These are phyloP conservation scores for Penicillium longicatenatum DNA, from an alignment of 495 filamentous ascomycete species.

Conservation along the genomic window DNA sequence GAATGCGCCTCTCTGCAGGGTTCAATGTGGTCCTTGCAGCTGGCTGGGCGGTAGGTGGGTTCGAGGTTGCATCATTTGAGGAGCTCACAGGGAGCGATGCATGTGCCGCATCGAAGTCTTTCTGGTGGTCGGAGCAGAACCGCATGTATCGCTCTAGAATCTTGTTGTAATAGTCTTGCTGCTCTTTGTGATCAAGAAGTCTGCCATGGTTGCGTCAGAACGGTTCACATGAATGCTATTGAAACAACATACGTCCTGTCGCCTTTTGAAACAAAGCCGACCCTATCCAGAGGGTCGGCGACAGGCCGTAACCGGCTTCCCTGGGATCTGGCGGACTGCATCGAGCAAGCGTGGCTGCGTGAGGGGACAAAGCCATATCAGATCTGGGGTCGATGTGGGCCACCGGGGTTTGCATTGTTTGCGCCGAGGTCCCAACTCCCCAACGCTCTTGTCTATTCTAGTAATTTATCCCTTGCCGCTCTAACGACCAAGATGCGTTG, in stretches of 20 bases:
- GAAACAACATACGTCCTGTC: conserved; percentile 64
- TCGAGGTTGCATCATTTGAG: conserved; percentile 42
- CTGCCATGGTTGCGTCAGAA: conserved; percentile 44
- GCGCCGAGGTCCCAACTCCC: conserved; percentile 26
- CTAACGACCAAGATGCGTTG: background rate
- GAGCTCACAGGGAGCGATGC: conserved; percentile 59
- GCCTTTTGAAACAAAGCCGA: conserved; percentile 86
- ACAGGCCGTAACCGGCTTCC: conserved; percentile 72
- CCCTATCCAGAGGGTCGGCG: conserved; percentile 71
- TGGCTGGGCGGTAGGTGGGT: conserved; percentile 38
- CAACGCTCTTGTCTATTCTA: conserved; percentile 18
- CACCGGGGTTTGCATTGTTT: conserved; percentile 24
- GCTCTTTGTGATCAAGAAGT: conserved; percentile 70
- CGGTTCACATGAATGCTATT: background rate
- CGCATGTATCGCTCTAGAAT: conserved; percentile 85
- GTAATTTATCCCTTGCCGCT: background rate
- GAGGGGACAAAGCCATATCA: conserved; percentile 3
- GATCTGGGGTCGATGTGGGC: conserved; percentile 8
- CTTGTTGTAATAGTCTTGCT: conserved; percentile 82
- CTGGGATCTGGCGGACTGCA: conserved; percentile 23
- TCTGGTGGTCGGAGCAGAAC: conserved; percentile 73
- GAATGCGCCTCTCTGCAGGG: conserved; percentile 26
- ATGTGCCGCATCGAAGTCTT: conserved; percentile 73
- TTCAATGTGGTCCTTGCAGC: conserved; percentile 17
- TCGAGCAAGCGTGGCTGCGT: conserved; percentile 14